Conservation (phyloP, 768 basidiomycete species). For the Hemileccinum impolitum region DNA sequence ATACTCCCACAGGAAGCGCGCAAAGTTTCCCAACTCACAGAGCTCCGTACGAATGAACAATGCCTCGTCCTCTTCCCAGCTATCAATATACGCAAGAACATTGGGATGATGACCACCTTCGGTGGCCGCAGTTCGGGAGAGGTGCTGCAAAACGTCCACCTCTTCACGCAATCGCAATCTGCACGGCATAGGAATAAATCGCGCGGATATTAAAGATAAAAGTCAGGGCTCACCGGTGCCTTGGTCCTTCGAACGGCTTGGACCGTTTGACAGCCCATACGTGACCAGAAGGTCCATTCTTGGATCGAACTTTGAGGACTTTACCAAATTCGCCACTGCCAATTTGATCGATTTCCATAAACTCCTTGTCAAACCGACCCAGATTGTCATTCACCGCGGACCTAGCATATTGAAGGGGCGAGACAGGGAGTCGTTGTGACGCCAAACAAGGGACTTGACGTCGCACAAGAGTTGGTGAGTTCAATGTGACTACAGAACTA, state of each 20-base stretch:
- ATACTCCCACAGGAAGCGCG: slow-evolving; percentile 87
- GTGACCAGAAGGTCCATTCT: slow-evolving; percentile 48
- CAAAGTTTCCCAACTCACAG: slow-evolving; percentile 90
- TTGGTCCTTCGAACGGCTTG: slow-evolving; percentile 85
- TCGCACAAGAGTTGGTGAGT: slow-evolving; percentile 44
- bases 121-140: slow-evolving; percentile 40
- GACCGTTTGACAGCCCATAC: slow-evolving; percentile 93
- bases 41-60: slow-evolving; percentile 94
- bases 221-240: slow-evolving; percentile 62
- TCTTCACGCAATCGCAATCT: slow-evolving; percentile 90
- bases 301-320: slow-evolving; percentile 79
- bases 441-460: slow-evolving; percentile 26
- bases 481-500: slow-evolving; percentile 43
- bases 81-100: slow-evolving; percentile 85
- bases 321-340: slow-evolving; percentile 94
- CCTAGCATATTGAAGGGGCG: slow-evolving; percentile 21
- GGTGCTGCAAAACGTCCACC: slow-evolving; percentile 84
- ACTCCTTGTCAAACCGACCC: slow-evolving; percentile 77
- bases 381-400: slow-evolving; percentile 47
- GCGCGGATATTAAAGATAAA: slow-evolving; percentile 9
- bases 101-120: slow-evolving; percentile 57
- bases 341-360: slow-evolving; percentile 73
- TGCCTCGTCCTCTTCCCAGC: slow-evolving; percentile 90
- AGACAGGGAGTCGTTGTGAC: slow-evolving; percentile 23
- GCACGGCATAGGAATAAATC: slow-evolving; percentile 15